Base-by-base conservation (phyloP, 2,329 filamentous ascomycete genomes). In the Rhynchosporium secalis region DNA sequence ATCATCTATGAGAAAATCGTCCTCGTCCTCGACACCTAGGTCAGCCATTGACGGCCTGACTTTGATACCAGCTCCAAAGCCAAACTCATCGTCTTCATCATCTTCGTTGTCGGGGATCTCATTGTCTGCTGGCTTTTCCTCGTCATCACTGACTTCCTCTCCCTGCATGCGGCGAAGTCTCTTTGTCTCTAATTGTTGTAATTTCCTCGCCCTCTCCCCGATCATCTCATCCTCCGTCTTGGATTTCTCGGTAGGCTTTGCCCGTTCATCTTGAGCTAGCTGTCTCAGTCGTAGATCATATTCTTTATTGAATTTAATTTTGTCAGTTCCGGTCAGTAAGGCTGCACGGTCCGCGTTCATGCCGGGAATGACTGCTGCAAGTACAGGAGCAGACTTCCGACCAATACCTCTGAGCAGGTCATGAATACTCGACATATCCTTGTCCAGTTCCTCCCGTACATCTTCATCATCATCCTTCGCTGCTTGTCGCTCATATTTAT, bases 391-490 rank as follows among this genome's bases (percentile, higher is more conserved):
- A 71, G 73, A 77, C 75, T 77, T 79, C 72, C 74, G 76, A 72
- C 83, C 78, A 75, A 86, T 79, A 10, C 80, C 81, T 63, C 81
- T 79, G 29, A 99, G 78, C 46, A 96, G 83, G 58, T 83, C 81
- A 66, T 92, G 88, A 13, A 99, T 84, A 67, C 90, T 87, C 12
- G 85, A 83, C 65, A 98, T 81, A 46, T 92, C 91, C 74, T 93
- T 88, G 75, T 99, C 92, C 15, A 99, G 81, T 74, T 93, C 86
- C 62, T 88, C 87, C 63, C 92, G 84, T 59, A 97, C 76, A 68
- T 96, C 94, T 56, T 96, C 92, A 69, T 99, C 95, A 56, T 95
- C 92, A 65, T 98, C 95, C 73, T 96, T 97, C 33, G 86, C 86
- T 64, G 91, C 88, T 76, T 99, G 95, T 46, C 95, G 87, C 77